Base-by-base conservation (phyloP, 257 asterid species). In the Solanum pimpinellifolium region DNA sequence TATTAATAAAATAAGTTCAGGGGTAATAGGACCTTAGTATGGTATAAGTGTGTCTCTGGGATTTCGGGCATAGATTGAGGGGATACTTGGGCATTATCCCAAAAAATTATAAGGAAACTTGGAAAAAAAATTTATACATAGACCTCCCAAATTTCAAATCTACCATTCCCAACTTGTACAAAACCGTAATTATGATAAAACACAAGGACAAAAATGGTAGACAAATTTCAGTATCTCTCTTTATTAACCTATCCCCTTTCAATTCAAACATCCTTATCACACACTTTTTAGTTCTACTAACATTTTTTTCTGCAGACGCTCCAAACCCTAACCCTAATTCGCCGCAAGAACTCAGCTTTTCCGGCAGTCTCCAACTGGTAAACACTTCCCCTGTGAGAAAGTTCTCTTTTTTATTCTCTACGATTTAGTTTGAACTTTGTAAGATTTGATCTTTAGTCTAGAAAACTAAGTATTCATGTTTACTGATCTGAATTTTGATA, bases 291-390 rank as follows among this genome's bases (percentile, higher is more conserved):
- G 84, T 27, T 49, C 68, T 80, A 76, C 60, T 76, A 80, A 47
- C 85, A 20, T 77, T 74, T 47, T 88, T 87, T 83, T 86, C 86
- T 86, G 89, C 91, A 89, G 91, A 86, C 89, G 83, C 89, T 52
- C 60, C 70, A 85, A 91, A 84, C 90, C 90, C 90, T 89, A 86
- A 72, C 85, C 86, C 91, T 87, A 90, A 66, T 33, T 47, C 83
- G 59, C 88, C 86, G 44, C 14, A 76, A 68, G 42, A 62, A 37
- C 85, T 44, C 86, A 62, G 23, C 10, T 60, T 42, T 33, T 66
- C 11, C 47, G 27, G 37, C 85, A 69, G 85, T n/a, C 56, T 80
- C 66, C 41, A 33, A 80, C 88, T 88, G 91, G 88, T 46, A 88
- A 81, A 23, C 29, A 52, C 15, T 13, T 10, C 49, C 47, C 39